A percentile compares a stretch with the other conserved stretches of the same genome.
These are phyloP conservation scores for Sphagnum tenellum DNA, from an alignment of 225 moss, liverwort and hornwort genomes.

Conservation along the genomic window DNA sequence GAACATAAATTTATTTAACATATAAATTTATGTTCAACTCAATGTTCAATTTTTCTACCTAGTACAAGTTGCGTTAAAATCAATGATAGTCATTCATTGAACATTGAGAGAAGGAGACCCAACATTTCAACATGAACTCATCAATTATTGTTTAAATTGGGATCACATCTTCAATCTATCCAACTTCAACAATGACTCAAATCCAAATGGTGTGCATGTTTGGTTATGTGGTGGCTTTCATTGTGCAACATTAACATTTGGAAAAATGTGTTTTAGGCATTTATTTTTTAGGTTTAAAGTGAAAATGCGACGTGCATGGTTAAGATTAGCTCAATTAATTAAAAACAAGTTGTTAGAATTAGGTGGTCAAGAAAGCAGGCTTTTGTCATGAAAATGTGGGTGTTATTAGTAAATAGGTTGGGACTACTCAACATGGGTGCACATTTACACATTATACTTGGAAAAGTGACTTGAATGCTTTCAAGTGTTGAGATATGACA, in stretches of 20 bases:
- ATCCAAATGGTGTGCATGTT: conserved; percentile 57
- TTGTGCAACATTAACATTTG: too few relatives aligned
- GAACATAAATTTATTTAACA: too few relatives aligned
- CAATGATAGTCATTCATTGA: conserved; percentile 97
- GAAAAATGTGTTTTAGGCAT: too few relatives aligned
- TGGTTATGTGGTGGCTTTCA: too few relatives aligned
- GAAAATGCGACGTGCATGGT: too few relatives aligned
- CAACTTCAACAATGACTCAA: conserved; percentile 96
- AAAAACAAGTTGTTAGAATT: too few relatives aligned
- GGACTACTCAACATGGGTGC: conserved; percentile 98
- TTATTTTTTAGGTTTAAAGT: too few relatives aligned
- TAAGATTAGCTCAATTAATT: too few relatives aligned
- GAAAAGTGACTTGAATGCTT: conserved; percentile 97
- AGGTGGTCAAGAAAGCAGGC: too few relatives aligned
- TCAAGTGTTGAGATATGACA: conserved; percentile 90
- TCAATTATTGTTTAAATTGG: conserved; percentile 73
- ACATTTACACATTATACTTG: conserved; percentile 84
- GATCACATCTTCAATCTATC: conserved; percentile 83
- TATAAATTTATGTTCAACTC: too few relatives aligned
- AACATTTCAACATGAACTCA: conserved; percentile 84
- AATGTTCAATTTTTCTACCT: too few relatives aligned
- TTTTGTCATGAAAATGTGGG: not conserved
- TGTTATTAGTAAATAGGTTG: conserved; percentile 46
- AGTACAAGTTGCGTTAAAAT: conserved; percentile 63
- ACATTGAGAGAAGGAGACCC: conserved; percentile 94